phyloP scores from a whole-genome alignment of 1,284 basidiomycete genomes.

The Meripilus lineatus region DNA sequence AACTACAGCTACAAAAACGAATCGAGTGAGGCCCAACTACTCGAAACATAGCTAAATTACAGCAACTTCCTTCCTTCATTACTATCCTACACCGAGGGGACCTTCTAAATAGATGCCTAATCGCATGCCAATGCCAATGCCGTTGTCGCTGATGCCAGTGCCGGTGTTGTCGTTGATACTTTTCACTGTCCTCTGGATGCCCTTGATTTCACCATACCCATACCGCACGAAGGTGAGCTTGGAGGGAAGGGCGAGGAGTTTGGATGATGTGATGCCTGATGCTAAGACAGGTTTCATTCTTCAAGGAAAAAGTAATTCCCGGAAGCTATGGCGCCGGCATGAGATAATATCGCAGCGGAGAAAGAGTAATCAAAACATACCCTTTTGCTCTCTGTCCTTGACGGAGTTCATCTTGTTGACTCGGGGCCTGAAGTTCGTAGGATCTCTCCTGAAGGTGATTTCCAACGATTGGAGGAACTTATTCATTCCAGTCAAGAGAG shows the following conservation, averaged over 20 bases:
- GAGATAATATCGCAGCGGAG: conserved; percentile 8
- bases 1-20: no score
- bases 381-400: conserved; percentile 93
- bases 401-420: conserved; percentile 93
- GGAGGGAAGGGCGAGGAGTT: no score
- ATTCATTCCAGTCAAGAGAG: conserved; percentile 85
- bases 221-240: no score
- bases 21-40: no score
- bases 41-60: no score
- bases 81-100: conserved; percentile 17
- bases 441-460: conserved; percentile 95
- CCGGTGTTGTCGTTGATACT: no score
- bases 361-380: conserved; percentile 36
- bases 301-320: conserved; percentile 93
- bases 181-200: no score
- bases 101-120: no score
- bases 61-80: not conserved
- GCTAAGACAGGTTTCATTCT: conserved; percentile 59
- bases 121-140: no score
- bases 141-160: no score
- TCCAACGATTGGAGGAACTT: conserved; percentile 89
- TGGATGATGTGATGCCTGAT: no score
- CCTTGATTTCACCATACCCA: no score
- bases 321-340: conserved; percentile 52
- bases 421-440: conserved; percentile 88